Evolutionary conservation across 2,329 filamentous ascomycete genomes (phyloP).

Genomic region (Didymella pinodella): DNA sequence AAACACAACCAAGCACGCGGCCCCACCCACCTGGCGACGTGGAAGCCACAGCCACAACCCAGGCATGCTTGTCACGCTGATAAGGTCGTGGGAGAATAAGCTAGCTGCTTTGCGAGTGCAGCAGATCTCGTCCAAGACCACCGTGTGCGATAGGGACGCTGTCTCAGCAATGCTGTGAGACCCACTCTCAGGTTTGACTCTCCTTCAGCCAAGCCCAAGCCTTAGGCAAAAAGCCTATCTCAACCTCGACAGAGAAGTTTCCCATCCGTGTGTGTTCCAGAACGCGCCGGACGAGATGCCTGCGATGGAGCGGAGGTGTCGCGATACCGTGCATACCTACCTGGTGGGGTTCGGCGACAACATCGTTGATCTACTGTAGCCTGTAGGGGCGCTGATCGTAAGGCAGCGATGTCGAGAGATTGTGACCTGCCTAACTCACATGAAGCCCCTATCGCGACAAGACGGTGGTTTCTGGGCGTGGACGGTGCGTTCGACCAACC

Average conservation of each 20-base stretch:
- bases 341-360: slow-evolving; percentile 4
- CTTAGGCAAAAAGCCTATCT: slow-evolving; percentile 36
- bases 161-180: slow-evolving; percentile 32
- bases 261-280: slow-evolving; percentile 9
- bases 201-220: slow-evolving; percentile 31
- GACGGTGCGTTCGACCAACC: slow-evolving; percentile 12
- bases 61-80: slow-evolving; percentile 25
- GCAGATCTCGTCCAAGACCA: slow-evolving; percentile 23
- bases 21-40: slow-evolving; percentile 40
- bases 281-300: slow-evolving; percentile 6
- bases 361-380: slow-evolving; percentile 2
- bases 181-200: slow-evolving; percentile 35
- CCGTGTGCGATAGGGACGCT: slow-evolving; percentile 22
- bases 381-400: slow-evolving; percentile 7
- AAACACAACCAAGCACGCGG: slow-evolving; percentile 33
- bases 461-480: slow-evolving; percentile 1
- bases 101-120: slow-evolving; percentile 27
- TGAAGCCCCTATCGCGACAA: slow-evolving; percentile 10
- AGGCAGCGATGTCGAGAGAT: slow-evolving; percentile 16
- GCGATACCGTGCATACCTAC: slow-evolving; percentile 5
- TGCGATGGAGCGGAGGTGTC: slow-evolving; percentile 4
- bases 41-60: slow-evolving; percentile 31
- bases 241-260: slow-evolving; percentile 21
- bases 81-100: slow-evolving; percentile 25
- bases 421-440: slow-evolving; percentile 13